Base-by-base conservation (phyloP, 2,329 filamentous ascomycete genomes). In the Pyrenophora tritici-repentis region DNA sequence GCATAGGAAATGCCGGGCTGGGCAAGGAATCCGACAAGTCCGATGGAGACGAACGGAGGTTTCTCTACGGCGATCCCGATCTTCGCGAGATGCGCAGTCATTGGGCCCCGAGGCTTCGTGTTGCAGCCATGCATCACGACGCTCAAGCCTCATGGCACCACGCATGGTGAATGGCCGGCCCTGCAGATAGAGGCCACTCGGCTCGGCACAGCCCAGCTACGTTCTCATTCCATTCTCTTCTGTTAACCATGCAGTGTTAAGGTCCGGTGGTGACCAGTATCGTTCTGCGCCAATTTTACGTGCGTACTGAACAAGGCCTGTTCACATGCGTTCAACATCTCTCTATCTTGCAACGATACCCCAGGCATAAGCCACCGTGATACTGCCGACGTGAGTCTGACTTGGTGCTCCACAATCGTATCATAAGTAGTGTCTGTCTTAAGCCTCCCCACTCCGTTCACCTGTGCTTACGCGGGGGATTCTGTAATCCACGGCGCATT, bases 401-500 rank as follows among this genome's bases (percentile, higher is more conserved):
- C n/a, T 29, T 13, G 22, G 24, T 17, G 16, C 31, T 34, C 31
- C 31, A 32, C 41, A 32, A 14, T 33, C 16, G 17, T 37, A 33
- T 16, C n/a, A 12, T 13, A 36, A 34, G 34, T 31, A 32, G 42
- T 49, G 44, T 36, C 16, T 45, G 22, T 32, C n/a, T 36, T 32
- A 41, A 45, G 16, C 17, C 37, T 32, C 10, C 24, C 31, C 22
- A 39, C 22, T 45, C 40, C 39, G 22, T 18, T 37, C 44, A 34
- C 29, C 45, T 45, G 55, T 60, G 60, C 62, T 63, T 57, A 64
- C 58, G 59, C 47, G 55, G 56, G 51, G 56, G 42, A 18, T 41
- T 37, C 35, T 43, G 42, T 39, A 38, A 29, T 18, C 34, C 37
- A 45, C 49, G 17, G 46, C 47, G 51, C 45, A 48, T 37, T 47